Conservation (phyloP, 805 yeast species). For the Pichia rugopelliculosa region DNA sequence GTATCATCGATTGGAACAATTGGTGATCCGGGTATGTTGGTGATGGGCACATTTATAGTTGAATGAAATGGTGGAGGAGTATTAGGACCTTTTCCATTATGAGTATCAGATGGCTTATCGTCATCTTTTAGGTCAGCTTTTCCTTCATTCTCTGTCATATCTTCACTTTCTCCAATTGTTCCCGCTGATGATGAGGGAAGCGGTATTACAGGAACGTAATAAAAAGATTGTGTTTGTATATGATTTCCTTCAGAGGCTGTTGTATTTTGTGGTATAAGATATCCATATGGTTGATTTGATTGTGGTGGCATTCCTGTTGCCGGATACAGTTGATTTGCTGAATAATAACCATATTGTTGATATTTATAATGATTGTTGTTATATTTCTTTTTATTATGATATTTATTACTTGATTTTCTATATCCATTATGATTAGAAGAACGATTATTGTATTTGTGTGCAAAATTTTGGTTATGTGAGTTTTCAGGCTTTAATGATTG, state of each 20-base stretch:
- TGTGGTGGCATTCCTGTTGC: neutral
- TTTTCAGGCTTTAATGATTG: no score
- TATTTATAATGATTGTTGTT: neutral
- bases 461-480: neutral
- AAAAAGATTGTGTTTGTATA: conserved; percentile 9
- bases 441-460: neutral
- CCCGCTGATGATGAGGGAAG: neutral
- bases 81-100: no score
- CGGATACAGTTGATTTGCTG: conserved; percentile 1
- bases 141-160: neutral
- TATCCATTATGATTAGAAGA: neutral
- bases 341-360: neutral
- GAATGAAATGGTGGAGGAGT: neutral
- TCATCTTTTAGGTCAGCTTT: neutral
- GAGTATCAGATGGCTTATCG: neutral
- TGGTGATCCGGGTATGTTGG: neutral
- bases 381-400: neutral
- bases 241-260: neutral
- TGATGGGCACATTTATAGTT: neutral
- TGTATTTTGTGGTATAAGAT: conserved; percentile 1
- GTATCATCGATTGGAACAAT: neutral
- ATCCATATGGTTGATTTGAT: neutral
- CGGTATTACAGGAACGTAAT: conserved; percentile 6
- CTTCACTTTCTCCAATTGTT: neutral
- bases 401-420: neutral